Evolutionary conservation across 2,329 filamentous ascomycete species (phyloP).

Genomic region (Alternaria brassicae): DNA sequence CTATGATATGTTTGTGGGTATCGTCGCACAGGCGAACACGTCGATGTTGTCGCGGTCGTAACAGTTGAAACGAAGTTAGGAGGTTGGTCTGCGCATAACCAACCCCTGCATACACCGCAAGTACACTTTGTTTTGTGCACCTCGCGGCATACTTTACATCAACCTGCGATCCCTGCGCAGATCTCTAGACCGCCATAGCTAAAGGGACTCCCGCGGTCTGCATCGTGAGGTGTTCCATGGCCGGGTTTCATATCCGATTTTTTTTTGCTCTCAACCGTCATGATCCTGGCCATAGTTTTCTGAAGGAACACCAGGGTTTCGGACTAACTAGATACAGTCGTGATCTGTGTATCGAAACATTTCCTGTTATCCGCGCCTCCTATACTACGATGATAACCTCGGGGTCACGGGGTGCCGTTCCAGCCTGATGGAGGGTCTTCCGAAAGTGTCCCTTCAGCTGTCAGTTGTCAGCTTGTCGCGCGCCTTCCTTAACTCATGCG

Average conservation of each 20-base stretch:
- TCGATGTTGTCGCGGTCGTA: constrained; percentile 9
- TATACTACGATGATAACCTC: constrained; percentile 1
- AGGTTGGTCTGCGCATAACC: constrained; percentile 3
- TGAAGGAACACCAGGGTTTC: background rate
- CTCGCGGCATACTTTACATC: constrained; percentile 1
- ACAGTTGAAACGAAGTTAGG: constrained; percentile 1
- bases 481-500: background rate
- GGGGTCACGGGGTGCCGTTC: background rate
- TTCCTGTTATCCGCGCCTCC: background rate
- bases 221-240: background rate
- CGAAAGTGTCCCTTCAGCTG: background rate
- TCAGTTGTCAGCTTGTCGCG: constrained; percentile 12
- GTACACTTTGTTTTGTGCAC: background rate
- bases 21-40: background rate
- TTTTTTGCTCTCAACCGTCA: constrained; percentile 1
- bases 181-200: constrained; percentile 2
- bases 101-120: background rate
- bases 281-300: background rate
- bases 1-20: background rate
- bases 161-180: constrained; percentile 1
- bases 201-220: background rate
- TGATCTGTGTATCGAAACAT: background rate
- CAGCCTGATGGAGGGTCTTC: background rate
- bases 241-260: background rate
- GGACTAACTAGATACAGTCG: constrained; percentile 1